Evolutionary conservation across 1,284 basidiomycete genomes (phyloP), one percentile per base, ranked within the genome.

Genomic region (Ceratobasidium sp.): DNA sequence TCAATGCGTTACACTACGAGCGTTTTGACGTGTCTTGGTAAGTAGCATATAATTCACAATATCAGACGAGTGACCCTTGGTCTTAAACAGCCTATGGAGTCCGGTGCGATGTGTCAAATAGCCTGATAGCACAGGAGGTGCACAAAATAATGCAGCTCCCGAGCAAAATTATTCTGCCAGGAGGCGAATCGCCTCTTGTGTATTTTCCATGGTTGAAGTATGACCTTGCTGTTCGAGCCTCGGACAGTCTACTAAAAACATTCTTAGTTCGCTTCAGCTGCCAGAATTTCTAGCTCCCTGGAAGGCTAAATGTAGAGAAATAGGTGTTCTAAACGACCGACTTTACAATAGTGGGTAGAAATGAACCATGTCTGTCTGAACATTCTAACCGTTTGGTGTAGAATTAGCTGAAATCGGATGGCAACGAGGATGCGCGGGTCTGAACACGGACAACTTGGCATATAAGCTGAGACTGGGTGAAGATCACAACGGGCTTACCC

Each of bases 1-100:
- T 54, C 61, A 16, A 73, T 73, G 72, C 62, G 72, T 32, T 73
- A 44, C 28, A 54, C 49, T 7, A 64, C 72, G 3, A 73, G 72
- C 23, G 72, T 73, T 11, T 46, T 72, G 55, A 72, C 59, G 7
- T 72, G 44, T 14, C 38, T 72, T 30, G 54, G 70, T 72, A 16
- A 13, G 57, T 50, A 26, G 18, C 4, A 18, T 30, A n/a, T n/a
- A 21, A 4, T 16, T 4, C 18, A 38, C 30, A 2, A 32, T 21
- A n/a, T 58, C 28, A 26, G 23, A 47, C 13, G 1, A 1, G 9
- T 59, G 46, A 43, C 21, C 21, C 13, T 13, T 50, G n/a, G n/a
- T n/a, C n/a, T n/a, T n/a, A n/a, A n/a, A 32, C 18, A 70, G 67
- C 41, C 4, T 70, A 47, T n/a, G 54, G 67, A 11, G 52, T 58